A percentile compares a stretch with the other conserved stretches of the same genome.
Conservation (phyloP, 2,329 filamentous ascomycete genomes). For the Periconia macrospinosa region DNA sequence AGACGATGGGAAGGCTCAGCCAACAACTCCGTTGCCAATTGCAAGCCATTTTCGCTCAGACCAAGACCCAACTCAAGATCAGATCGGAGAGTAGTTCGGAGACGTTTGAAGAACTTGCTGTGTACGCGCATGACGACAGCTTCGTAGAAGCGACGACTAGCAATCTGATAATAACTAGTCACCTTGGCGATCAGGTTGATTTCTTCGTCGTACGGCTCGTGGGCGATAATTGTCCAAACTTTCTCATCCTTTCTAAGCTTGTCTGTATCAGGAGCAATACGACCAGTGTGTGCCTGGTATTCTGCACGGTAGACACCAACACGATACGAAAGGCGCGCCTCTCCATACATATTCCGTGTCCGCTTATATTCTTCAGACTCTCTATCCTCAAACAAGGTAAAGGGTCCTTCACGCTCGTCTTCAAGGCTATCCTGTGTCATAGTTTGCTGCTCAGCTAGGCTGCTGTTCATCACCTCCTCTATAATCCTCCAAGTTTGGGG, state of each 20-base stretch:
- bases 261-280: slow-evolving; percentile 25
- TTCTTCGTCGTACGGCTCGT: slow-evolving; percentile 63
- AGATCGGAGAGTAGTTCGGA: slow-evolving; percentile 21
- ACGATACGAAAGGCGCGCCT: slow-evolving; percentile 29
- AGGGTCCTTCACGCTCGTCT: slow-evolving; percentile 39
- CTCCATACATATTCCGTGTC: slow-evolving; percentile 20
- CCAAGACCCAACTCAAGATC: slow-evolving; percentile 28
- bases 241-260: slow-evolving; percentile 26
- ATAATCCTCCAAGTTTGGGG: slow-evolving; percentile 24
- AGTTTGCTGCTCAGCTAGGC: slow-evolving; percentile 27
- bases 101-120: slow-evolving; percentile 36
- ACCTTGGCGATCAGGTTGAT: slow-evolving; percentile 65
- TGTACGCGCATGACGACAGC: slow-evolving; percentile 44
- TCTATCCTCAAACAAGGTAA: slow-evolving; percentile 31
- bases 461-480: slow-evolving; percentile 22
- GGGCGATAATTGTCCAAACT: slow-evolving; percentile 45
- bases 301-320: slow-evolving; percentile 29
- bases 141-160: slow-evolving; percentile 67
- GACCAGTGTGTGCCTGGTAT: slow-evolving; percentile 15
- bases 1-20: slow-evolving; percentile 14
- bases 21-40: slow-evolving; percentile 15
- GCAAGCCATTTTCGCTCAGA: slow-evolving; percentile 25
- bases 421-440: slow-evolving; percentile 28
- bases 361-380: slow-evolving; percentile 20
- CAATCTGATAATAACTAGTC: slow-evolving; percentile 70